Conservation (phyloP, 345 rosid genomes). For the Hirschfeldia incana region DNA sequence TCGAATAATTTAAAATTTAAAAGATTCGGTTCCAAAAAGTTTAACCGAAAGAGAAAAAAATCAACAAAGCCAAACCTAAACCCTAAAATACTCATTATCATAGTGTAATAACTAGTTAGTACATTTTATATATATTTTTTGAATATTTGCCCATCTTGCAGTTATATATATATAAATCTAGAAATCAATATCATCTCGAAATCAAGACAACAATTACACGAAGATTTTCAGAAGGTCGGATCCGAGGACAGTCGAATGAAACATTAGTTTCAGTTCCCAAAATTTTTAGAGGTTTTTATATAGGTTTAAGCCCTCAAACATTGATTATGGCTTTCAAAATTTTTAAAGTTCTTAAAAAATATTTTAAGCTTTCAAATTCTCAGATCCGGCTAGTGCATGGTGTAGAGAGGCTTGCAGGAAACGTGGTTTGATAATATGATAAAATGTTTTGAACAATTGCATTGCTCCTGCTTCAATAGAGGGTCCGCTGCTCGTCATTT, state of each 20-base stretch:
- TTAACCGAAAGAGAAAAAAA: neutral
- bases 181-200: neutral
- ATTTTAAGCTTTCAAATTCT: too few species aligned
- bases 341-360: too few species aligned
- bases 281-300: too few species aligned
- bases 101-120: neutral
- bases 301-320: too few species aligned
- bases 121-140: neutral
- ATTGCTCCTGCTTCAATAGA: neutral
- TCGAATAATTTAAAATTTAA: neutral
- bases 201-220: neutral
- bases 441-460: constrained; percentile 25
- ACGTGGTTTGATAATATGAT: constrained; percentile 24
- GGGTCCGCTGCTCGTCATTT: constrained; percentile 19
- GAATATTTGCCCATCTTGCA: neutral
- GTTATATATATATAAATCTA: neutral
- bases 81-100: neutral
- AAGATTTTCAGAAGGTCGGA: neutral
- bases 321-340: too few species aligned
- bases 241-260: too few species aligned
- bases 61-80: neutral
- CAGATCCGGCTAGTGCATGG: neutral
- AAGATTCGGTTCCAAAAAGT: neutral
- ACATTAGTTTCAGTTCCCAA: too few species aligned
- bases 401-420: neutral